Conservation (phyloP, 106 monocot species). For the Platanthera zijinensis region DNA sequence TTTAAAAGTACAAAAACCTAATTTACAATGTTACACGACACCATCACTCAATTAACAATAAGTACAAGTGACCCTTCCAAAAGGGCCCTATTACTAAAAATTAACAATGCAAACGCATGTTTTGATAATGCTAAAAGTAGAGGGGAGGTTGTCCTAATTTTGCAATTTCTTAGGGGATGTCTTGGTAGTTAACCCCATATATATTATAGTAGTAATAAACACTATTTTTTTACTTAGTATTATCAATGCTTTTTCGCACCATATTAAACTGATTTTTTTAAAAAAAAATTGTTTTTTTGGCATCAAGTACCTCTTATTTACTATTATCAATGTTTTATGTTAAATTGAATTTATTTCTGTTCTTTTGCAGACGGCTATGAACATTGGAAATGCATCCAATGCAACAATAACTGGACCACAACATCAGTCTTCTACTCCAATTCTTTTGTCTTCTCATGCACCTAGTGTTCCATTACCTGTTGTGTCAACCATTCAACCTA, state of each 20-base stretch:
- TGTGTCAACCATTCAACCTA: constrained; percentile 14
- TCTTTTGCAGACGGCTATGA: constrained; percentile 41
- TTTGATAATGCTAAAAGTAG: too few species aligned
- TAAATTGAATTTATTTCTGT: not conserved
- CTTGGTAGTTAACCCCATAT: too few species aligned
- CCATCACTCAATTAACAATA: too few species aligned
- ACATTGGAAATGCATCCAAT: constrained; percentile 28
- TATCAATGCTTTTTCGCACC: too few species aligned
- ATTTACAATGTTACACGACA: not conserved
- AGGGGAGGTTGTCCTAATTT: too few species aligned
- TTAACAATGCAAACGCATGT: too few species aligned
- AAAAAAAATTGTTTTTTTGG: not conserved
- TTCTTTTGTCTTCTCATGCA: constrained; percentile 21
- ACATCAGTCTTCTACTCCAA: constrained; percentile 19
- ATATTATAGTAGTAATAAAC: not conserved
- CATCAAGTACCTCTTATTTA: not conserved
- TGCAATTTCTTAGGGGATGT: too few species aligned
- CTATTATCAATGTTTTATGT: not conserved
- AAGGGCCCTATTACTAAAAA: too few species aligned
- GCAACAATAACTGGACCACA: constrained; percentile 12
- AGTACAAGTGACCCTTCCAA: too few species aligned
- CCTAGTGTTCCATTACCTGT: constrained; percentile 15
- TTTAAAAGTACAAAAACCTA: not conserved
- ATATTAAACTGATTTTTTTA: not conserved
- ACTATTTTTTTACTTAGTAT: not conserved